Evolutionary conservation across 2,329 filamentous ascomycete species (phyloP), one percentile per base, ranked within the genome.

Genomic region (Trichoderma semiorbis): DNA sequence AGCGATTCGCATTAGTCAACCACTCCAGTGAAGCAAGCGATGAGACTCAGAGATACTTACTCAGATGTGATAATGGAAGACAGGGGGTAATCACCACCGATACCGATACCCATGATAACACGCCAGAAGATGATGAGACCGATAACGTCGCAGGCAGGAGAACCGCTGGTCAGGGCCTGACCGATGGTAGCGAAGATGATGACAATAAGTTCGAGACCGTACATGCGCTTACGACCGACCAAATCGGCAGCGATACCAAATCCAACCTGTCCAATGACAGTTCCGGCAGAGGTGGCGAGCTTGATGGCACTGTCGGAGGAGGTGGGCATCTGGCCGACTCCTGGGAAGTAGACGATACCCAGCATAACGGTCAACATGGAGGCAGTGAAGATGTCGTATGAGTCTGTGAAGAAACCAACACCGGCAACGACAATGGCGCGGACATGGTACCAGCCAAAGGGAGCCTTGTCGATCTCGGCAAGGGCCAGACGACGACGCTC

Each of bases 351-450:
- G 75, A 94, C 92, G 63, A 95, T 89, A 55, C 93, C 93, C 65
- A 95, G 80, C 91, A 95, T 94, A 74, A 88, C 86, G 32, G 91
- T 93, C 74, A 92, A 84, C 78, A 94, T 84, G 74, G 90, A 91
- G 76, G 92, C 91, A 78, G 91, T 90, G 81, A 96, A 96, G 83
- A 94, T 93, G 78, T 92, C 91, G 82, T 95, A 95, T 3, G 92
- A 92, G 79, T 95, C 93, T 18, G 93, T 95, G 82, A 96, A 96
- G 88, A 97, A 96, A 76, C 93, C 93, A 73, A 95, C 91, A 77
- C 93, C 93, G 34, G 93, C 93, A 28, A 95, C 93, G 10, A 93
- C 83, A 69, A 93, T 88, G 72, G 93, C 91, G 53, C 93, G 88
- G 72, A 95, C 88, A 78, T 96, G 93, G 79, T 94, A 93, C 92